A percentile compares a stretch with the other conserved stretches of the same genome.
Evolutionary conservation across 768 basidiomycete species (phyloP).

Genomic region (Lactifluus volemus): DNA sequence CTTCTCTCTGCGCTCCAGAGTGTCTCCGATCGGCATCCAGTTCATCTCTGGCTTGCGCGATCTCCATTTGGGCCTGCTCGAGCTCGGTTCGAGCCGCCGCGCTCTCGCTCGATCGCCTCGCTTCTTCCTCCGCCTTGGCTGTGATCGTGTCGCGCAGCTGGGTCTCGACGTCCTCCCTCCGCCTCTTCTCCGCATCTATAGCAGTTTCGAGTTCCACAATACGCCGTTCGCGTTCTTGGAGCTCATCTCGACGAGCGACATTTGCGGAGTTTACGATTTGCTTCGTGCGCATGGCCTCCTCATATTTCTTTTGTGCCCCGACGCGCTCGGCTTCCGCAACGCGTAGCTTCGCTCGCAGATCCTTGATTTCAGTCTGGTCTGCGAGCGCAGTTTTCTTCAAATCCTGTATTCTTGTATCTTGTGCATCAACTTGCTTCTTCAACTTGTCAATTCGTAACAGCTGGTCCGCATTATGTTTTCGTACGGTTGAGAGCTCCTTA

Average conservation of each 20-base stretch:
- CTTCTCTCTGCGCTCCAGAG: conserved; percentile 34
- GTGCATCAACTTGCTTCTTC: conserved; percentile 49
- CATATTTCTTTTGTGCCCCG: conserved; percentile 43
- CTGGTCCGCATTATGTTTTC: conserved; percentile 41
- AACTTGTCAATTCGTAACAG: conserved; percentile 49
- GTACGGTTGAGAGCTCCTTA: conserved; percentile 42
- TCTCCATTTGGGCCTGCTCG: conserved; percentile 30
- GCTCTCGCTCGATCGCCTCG: conserved; percentile 28
- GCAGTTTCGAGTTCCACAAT: conserved; percentile 50
- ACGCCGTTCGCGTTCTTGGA: conserved; percentile 42
- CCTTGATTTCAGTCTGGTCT: conserved; percentile 58
- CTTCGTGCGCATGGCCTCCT: conserved; percentile 42
- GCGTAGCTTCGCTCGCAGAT: conserved; percentile 49
- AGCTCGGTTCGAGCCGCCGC: conserved; percentile 32
- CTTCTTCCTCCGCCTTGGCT: conserved; percentile 36
- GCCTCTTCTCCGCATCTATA: conserved; percentile 41
- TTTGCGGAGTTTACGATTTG: conserved; percentile 43
- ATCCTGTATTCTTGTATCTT: conserved; percentile 55
- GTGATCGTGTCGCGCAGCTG: conserved; percentile 34
- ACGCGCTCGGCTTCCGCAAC: conserved; percentile 47
- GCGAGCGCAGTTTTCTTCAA: conserved; percentile 39
- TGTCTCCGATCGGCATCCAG: conserved; percentile 28
- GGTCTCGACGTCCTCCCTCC: conserved; percentile 39
- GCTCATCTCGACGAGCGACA: conserved; percentile 44
- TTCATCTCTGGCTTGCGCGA: conserved; percentile 27